A percentile compares a stretch with the other conserved stretches of the same genome.
Evolutionary conservation across 2,329 filamentous ascomycete species (phyloP).

Genomic region (Allantophomopsis lycopodina): DNA sequence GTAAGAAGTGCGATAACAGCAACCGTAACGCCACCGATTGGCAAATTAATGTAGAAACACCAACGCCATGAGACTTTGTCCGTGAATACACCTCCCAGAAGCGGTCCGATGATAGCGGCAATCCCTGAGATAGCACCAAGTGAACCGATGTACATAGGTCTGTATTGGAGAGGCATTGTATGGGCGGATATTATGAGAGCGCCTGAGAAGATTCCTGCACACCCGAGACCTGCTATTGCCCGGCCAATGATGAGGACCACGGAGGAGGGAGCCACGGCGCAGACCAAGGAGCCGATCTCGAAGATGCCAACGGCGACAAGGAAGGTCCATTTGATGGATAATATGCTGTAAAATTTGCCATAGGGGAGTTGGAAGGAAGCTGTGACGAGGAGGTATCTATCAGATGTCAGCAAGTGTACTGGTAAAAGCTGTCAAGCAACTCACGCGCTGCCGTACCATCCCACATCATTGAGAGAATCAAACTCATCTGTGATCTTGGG

Average conservation of each 20-base stretch:
- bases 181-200: constrained; percentile 27
- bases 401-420: constrained; percentile 3
- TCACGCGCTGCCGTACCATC: constrained; percentile 27
- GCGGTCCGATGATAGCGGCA: constrained; percentile 14
- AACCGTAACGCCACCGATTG: constrained; percentile 12
- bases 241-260: constrained; percentile 19
- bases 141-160: constrained; percentile 18
- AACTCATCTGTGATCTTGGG: constrained; percentile 23
- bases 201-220: constrained; percentile 20
- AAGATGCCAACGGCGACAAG: constrained; percentile 16
- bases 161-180: constrained; percentile 13
- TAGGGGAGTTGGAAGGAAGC: constrained; percentile 17
- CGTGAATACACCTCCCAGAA: constrained; percentile 25
- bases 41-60: constrained; percentile 25
- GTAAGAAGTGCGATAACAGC: constrained; percentile 8
- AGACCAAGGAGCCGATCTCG: constrained; percentile 16
- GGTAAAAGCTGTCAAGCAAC: not conserved
- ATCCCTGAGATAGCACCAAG: not conserved
- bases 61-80: constrained; percentile 17
- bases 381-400: constrained; percentile 14
- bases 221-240: constrained; percentile 17
- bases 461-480: constrained; percentile 26
- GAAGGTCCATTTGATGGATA: constrained; percentile 17
- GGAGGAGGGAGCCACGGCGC: constrained; percentile 16
- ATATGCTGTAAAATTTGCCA: constrained; percentile 19